phyloP scores from a whole-genome alignment of 2,329 filamentous ascomycete genomes.

The Leptographium lundbergii region DNA sequence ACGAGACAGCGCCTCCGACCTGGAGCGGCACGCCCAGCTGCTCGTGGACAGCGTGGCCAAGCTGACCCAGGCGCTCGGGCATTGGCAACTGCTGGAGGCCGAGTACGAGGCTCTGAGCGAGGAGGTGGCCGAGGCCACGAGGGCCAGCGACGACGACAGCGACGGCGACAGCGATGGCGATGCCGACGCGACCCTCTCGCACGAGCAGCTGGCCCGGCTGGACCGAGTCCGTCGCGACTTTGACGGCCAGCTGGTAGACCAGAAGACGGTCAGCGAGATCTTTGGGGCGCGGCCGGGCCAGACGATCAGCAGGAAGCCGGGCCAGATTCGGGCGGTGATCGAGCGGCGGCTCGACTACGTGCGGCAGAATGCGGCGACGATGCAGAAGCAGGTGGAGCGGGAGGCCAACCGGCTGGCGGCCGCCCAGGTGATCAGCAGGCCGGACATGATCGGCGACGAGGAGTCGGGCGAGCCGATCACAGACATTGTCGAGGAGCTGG shows the following conservation, averaged over 20 bases:
- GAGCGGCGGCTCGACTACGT: slow-evolving; percentile 80
- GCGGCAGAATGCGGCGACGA: slow-evolving; percentile 60
- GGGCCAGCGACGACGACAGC: neutral
- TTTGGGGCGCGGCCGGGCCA: slow-evolving; percentile 26
- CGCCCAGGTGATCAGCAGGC: slow-evolving; percentile 44
- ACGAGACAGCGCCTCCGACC: slow-evolving; percentile 45
- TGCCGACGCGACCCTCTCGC: neutral
- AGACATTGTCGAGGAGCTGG: slow-evolving; percentile 85
- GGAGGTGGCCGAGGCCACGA: slow-evolving; percentile 39
- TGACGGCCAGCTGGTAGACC: slow-evolving; percentile 49
- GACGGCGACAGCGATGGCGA: neutral
- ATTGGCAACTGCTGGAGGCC: slow-evolving; percentile 84
- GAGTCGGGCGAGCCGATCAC: slow-evolving; percentile 63
- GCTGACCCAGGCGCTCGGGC: slow-evolving; percentile 61
- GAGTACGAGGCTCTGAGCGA: slow-evolving; percentile 87
- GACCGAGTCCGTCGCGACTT: slow-evolving; percentile 44
- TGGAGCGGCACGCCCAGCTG: slow-evolving; percentile 62
- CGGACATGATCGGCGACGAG: slow-evolving; percentile 36
- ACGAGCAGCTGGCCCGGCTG: slow-evolving; percentile 39
- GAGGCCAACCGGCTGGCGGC: slow-evolving; percentile 59
- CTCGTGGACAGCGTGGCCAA: slow-evolving; percentile 66
- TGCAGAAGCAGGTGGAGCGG: slow-evolving; percentile 59
- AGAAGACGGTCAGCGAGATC: slow-evolving; percentile 40
- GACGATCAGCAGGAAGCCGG: slow-evolving; percentile 29
- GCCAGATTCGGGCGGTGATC: slow-evolving; percentile 56